Conservation (phyloP, 2,329 filamentous ascomycete species). For the Domatiomyces catenatus region DNA sequence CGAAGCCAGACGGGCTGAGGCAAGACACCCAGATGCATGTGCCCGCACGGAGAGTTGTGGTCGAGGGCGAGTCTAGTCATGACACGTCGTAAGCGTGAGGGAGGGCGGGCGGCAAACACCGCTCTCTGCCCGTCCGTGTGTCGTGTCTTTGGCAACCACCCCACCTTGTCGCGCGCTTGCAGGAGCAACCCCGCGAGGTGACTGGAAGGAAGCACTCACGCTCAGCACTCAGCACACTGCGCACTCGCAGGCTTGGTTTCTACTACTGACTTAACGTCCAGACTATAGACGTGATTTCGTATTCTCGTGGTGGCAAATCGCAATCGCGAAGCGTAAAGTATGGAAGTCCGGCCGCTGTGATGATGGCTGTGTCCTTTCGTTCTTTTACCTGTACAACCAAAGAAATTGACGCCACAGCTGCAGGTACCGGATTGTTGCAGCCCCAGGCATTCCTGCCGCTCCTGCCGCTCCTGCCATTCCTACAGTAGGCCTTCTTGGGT, state of each 20-base stretch:
- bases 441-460: not conserved
- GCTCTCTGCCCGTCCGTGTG: no score
- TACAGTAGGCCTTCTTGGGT: not conserved
- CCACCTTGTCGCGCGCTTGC: no score
- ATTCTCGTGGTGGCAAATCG: not conserved
- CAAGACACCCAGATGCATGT: not conserved
- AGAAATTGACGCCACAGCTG: slow-evolving; percentile 9
- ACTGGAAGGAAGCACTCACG: no score
- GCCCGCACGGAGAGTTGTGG: not conserved
- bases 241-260: not conserved
- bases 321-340: not conserved
- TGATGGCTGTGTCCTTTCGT: not conserved
- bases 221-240: no score
- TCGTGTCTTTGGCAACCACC: not conserved
- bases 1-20: not conserved
- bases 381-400: not conserved
- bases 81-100: not conserved
- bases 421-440: slow-evolving; percentile 14
- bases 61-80: not conserved
- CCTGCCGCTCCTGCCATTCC: no score
- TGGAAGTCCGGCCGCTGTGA: no score
- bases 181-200: no score
- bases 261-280: not conserved
- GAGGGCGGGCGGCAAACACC: not conserved
- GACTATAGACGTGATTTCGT: not conserved